A percentile compares a stretch with the other conserved stretches of the same genome.
phyloP scores from a whole-genome alignment of 116 monocot genomes.

The Dioscorea cayenensis region DNA sequence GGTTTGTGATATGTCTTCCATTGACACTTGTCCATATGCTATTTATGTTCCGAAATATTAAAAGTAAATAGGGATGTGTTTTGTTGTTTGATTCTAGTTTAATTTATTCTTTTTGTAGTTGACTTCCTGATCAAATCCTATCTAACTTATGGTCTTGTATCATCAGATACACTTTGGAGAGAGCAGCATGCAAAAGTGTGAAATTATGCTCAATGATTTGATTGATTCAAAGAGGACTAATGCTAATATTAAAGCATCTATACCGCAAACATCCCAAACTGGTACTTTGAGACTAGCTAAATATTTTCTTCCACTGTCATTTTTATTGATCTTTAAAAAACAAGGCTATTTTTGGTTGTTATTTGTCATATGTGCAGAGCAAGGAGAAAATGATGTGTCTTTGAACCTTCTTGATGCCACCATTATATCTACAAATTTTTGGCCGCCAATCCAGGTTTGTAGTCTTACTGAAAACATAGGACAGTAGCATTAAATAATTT shows the following conservation, averaged over 20 bases:
- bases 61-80: background rate
- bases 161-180: conserved; percentile 98
- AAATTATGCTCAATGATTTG: conserved; percentile 97
- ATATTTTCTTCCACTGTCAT: background rate
- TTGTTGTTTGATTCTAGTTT: background rate
- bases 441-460: conserved; percentile 93
- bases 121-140: background rate
- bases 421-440: conserved; percentile 92
- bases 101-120: background rate
- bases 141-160: background rate
- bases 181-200: conserved; percentile 94
- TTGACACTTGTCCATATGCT: background rate
- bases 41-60: background rate
- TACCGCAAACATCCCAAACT: conserved; percentile 25
- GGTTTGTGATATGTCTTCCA: conserved; percentile 24
- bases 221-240: conserved; percentile 96
- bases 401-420: conserved; percentile 77
- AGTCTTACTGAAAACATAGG: background rate
- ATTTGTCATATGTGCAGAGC: conserved; percentile 24
- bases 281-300: conserved; percentile 26
- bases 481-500: too few species aligned
- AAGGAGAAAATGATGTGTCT: conserved; percentile 36
- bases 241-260: conserved; percentile 82
- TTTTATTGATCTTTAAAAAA: background rate
- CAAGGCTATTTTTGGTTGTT: background rate